Percentiles rank a stretch among this genome's conserved stretches.
phyloP scores from a whole-genome alignment of 1,139 yeast species.

The Kodamaea alishanica region DNA sequence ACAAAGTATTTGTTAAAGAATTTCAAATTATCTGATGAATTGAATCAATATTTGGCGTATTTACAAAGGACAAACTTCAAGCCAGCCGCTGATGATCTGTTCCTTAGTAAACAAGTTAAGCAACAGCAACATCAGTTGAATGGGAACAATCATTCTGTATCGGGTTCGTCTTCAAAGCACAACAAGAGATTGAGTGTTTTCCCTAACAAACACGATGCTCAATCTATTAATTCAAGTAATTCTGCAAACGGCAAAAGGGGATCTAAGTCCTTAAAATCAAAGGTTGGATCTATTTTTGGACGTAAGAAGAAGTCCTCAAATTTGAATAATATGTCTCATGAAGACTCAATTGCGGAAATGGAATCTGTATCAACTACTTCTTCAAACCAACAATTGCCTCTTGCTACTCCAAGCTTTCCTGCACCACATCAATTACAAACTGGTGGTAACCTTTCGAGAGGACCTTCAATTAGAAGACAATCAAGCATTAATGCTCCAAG shows the following conservation, averaged over 20 bases:
- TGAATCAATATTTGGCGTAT: constrained; percentile 36
- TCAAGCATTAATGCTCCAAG: neutral
- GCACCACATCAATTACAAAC: constrained; percentile 4
- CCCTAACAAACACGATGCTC: constrained; percentile 10
- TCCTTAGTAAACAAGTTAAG: constrained; percentile 9
- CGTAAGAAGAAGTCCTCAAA: constrained; percentile 43
- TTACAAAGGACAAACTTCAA: constrained; percentile 27
- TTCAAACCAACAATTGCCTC: constrained; percentile 10
- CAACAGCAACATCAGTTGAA: constrained; percentile 14
- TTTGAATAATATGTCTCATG: no score
- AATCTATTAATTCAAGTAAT: constrained; percentile 11
- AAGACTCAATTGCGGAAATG: constrained; percentile 33
- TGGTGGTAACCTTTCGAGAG: constrained; percentile 9
- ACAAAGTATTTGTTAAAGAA: constrained; percentile 58
- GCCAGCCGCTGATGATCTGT: constrained; percentile 15
- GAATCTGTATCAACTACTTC: constrained; percentile 26
- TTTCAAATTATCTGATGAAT: constrained; percentile 38
- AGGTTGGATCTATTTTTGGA: constrained; percentile 81
- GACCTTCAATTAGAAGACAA: constrained; percentile 11
- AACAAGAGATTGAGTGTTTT: constrained; percentile 14
- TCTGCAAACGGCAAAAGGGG: constrained; percentile 16
- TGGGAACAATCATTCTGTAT: neutral
- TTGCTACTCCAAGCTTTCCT: constrained; percentile 6
- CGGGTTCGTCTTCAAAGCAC: constrained; percentile 4
- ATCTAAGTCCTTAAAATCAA: constrained; percentile 56